phyloP scores from a whole-genome alignment of 2,329 filamentous ascomycete species.

The Xylaria sp. region DNA sequence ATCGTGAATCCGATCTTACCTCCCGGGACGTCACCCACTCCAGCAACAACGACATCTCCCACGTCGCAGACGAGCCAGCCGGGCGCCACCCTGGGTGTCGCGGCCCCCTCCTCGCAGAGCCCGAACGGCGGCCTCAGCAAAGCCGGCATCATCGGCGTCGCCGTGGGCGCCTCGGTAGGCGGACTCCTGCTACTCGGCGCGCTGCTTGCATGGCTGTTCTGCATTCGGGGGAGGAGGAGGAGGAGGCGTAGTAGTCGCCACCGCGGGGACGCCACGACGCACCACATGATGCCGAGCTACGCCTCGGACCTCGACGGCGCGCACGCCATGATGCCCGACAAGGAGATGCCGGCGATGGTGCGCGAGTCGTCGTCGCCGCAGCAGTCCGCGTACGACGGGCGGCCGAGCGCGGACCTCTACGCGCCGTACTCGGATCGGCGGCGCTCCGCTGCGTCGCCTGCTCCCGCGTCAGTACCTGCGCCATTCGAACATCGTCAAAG shows the following conservation, averaged over 20 bases:
- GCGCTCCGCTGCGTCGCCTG: conserved; percentile 34
- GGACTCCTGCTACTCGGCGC: conserved; percentile 54
- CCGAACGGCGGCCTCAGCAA: conserved; percentile 6
- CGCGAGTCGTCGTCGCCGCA: conserved; percentile 38
- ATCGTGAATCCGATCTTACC: background rate
- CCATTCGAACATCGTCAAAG: background rate
- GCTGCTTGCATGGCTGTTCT: conserved; percentile 58
- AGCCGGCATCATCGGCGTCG: conserved; percentile 43
- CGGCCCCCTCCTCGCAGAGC: background rate
- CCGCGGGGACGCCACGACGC: conserved; percentile 40
- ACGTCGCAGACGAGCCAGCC: conserved; percentile 9
- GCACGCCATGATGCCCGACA: conserved; percentile 57
- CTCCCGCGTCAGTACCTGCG: background rate
- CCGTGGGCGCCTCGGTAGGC: conserved; percentile 47
- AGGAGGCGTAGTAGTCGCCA: no score
- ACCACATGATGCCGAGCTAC: conserved; percentile 44
- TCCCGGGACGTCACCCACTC: conserved; percentile 17
- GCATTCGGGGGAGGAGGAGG: no score
- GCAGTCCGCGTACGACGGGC: conserved; percentile 37
- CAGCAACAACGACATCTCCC: conserved; percentile 12
- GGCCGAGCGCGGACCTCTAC: conserved; percentile 40
- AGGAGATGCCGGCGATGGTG: conserved; percentile 34
- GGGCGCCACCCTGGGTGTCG: background rate
- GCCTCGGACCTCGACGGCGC: conserved; percentile 43
- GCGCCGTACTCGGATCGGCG: conserved; percentile 51